Conservation (phyloP, 208 protist genomes). For the Wallacemonas rigidus region DNA sequence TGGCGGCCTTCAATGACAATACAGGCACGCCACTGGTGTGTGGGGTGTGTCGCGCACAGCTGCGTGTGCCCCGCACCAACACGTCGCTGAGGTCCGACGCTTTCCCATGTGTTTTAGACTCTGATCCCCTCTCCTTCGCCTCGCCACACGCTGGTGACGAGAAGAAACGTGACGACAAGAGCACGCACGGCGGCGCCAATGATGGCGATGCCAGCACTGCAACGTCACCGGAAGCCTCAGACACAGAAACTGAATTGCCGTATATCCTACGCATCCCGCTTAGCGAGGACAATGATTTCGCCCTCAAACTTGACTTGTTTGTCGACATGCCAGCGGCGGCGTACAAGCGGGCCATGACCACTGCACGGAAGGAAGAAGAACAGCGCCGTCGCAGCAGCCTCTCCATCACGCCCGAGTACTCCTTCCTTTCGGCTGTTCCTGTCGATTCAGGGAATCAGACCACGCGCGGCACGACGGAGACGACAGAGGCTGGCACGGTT, state of each 20-base stretch:
- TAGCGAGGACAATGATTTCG: constrained; percentile 5
- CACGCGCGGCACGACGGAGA: background rate
- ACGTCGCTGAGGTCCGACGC: background rate
- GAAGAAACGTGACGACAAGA: background rate
- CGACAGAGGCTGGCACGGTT: background rate
- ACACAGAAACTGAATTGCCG: background rate
- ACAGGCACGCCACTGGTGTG: background rate
- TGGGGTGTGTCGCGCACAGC: background rate
- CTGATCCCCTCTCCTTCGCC: background rate
- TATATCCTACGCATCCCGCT: constrained; percentile 8
- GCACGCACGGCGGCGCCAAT: too few relatives aligned
- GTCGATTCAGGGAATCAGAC: background rate
- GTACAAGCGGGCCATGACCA: background rate
- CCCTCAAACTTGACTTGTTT: constrained; percentile 1
- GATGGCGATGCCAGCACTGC: background rate
- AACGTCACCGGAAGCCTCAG: background rate
- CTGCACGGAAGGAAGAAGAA: background rate
- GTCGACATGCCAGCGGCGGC: background rate
- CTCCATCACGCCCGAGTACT: background rate
- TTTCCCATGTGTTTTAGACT: background rate
- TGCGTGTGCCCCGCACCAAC: background rate
- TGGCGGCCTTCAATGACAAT: background rate
- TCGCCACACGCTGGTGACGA: background rate
- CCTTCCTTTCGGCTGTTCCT: background rate
- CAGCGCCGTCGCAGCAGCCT: background rate